Percentiles rank a stretch among this genome's conserved stretches.
Conservation (phyloP, 208 protist genomes). For the Leishmania mexicana region DNA sequence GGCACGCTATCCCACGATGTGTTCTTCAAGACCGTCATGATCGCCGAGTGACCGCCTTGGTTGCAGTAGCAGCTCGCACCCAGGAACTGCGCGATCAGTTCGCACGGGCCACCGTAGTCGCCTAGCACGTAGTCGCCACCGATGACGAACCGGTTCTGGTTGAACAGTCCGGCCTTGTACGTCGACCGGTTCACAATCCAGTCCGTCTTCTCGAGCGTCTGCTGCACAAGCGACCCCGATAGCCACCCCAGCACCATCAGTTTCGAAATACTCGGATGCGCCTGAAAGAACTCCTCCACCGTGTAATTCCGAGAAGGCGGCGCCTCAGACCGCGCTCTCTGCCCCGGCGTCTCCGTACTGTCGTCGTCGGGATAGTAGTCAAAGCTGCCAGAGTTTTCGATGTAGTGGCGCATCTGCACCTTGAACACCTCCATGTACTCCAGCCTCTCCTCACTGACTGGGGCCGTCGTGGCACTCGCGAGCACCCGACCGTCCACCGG, state of each 20-base stretch:
- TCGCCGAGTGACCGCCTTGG: conserved; percentile 10
- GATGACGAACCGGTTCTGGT: conserved; percentile 55
- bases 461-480: conserved; percentile 36
- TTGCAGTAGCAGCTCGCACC: conserved; percentile 54
- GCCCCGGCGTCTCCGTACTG: neutral
- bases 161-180: conserved; percentile 39
- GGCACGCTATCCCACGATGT: neutral
- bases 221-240: conserved; percentile 25
- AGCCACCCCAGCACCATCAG: conserved; percentile 55
- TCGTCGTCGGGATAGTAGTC: neutral
- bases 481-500: conserved; percentile 34
- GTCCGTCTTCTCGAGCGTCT: conserved; percentile 17
- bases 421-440: conserved; percentile 43
- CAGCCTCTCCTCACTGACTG: conserved; percentile 23
- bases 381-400: conserved; percentile 9
- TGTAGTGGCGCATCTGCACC: conserved; percentile 40
- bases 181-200: conserved; percentile 20
- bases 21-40: conserved; percentile 8
- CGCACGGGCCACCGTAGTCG: conserved; percentile 53
- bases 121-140: conserved; percentile 54
- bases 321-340: neutral
- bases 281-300: neutral
- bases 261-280: conserved; percentile 1
- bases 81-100: neutral
- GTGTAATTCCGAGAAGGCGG: neutral